Base-by-base conservation (phyloP, 2,329 filamentous ascomycete genomes). In the Pseudopithomyces chartarum region DNA sequence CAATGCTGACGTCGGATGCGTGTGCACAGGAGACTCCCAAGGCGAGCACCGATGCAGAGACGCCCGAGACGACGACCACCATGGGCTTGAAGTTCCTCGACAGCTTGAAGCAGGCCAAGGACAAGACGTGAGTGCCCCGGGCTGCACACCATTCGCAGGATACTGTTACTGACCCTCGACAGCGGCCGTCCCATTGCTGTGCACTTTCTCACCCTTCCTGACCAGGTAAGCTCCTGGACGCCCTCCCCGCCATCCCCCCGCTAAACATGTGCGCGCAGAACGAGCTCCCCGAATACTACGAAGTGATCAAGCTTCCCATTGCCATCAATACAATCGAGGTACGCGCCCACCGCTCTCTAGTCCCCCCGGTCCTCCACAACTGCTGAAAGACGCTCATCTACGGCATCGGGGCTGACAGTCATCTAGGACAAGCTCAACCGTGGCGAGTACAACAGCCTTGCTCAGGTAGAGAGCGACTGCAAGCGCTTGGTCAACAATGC, bases 401-500 rank as follows among this genome's bases (percentile, higher is more conserved):
- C 20, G 7, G 42, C 11, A 22, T 19, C n/a, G 20, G 58, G 33
- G 47, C 70, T 72, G 48, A 72, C 54, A 45, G 32, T 23, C 33
- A 39, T 42, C 29, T 60, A 82, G 80, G 74, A 82, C 44, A 94
- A 91, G 75, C 81, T 97, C 49, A 83, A 85, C 51, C 82, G 85
- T 48, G 80, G 85, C 65, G 84, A 87, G 62, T 96, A 96, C 71
- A 73, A 83, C 13, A 89, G 79, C 50, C 81, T 97, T 47, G 87
- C 90, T 6, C 83, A 88, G 48, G 80, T 97, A 12, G 92, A 97
- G 75, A 88, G 90, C 69, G 93, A 93, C 72, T 85, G 94, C 71
- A 96, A 95, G 80, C 88, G 92, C 61, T 90, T 97, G 83, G 89
- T 96, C 54, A 84, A 87, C 62, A 97, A 96, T 70, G 91, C 90